Evolutionary conservation across 306 rosid species (phyloP), one percentile per base, ranked within the genome.

Genomic region (Cicer pinnatifidum): DNA sequence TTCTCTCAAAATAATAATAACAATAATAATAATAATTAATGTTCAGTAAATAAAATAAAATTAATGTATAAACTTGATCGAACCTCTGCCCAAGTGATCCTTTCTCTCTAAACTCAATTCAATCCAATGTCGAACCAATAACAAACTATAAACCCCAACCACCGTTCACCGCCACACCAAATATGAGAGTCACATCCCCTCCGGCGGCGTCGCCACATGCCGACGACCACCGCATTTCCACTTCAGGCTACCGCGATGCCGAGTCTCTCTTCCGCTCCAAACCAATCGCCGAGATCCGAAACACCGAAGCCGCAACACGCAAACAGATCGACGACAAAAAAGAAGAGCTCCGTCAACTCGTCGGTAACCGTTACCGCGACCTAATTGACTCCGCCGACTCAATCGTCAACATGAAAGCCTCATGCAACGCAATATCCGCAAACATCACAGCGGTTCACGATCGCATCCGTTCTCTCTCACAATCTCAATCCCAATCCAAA

Each of bases 371-470:
- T 8, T 94, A 94, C 76, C 96, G 99, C 15, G 99, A 91, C 75
- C 97, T 94, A 75, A 94, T 94, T 28, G 97, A 94, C 82, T 94
- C 97, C 1, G 99, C 99, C 39, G 97, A 91, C 75, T 91, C 99
- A 69, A 91, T 94, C 48, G 93, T 94, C 35, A 85, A 78, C 46
- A 94, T 94, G 99, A 90, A 91, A 78, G 75, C 85, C 0, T 89
- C 95, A 11, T 85, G 84, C 78, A 75, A 37, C 11, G 75, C 96
- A 9, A 94, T 94, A 54, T 88, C 99, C 67, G 76, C 71, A 13
- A 91, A 91, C 73, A 84, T 94, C 66, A 75, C 96, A 45, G 83
- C 86, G 13, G 86, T 91, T 44, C 91, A 86, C 23, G 46, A n/a
- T 16, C 77, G 95, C 35, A 85, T 95, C 33, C 82, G 80, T 23